phyloP scores from a whole-genome alignment of 768 basidiomycete species.

The Leccinum pellstonianum region DNA sequence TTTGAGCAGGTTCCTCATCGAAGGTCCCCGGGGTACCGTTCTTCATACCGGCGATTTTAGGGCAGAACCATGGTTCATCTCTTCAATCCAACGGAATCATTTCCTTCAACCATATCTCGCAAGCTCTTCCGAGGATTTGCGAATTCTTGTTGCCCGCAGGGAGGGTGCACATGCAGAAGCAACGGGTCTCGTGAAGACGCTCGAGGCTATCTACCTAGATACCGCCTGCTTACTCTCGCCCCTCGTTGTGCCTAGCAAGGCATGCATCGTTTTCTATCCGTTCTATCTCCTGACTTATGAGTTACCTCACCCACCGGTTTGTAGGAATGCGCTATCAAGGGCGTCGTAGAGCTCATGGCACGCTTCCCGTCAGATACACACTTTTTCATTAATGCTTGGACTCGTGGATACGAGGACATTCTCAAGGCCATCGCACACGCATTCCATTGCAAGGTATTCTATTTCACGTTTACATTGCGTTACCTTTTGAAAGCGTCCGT shows the following conservation, averaged over 20 bases:
- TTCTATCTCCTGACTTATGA: neutral
- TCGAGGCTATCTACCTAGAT: conserved; percentile 83
- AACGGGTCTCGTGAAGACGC: conserved; percentile 39
- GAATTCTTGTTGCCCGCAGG: conserved; percentile 26
- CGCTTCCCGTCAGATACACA: conserved; percentile 61
- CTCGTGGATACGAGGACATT: conserved; percentile 94
- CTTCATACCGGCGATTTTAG: conserved; percentile 94
- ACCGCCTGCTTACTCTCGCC: conserved; percentile 65
- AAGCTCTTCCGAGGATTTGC: conserved; percentile 22
- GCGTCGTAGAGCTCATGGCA: conserved; percentile 66
- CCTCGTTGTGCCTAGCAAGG: conserved; percentile 60
- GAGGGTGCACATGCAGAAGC: conserved; percentile 24
- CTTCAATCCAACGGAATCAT: conserved; percentile 65
- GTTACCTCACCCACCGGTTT: neutral
- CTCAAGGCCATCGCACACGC: conserved; percentile 68
- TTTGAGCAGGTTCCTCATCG: conserved; percentile 75
- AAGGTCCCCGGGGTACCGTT: conserved; percentile 64
- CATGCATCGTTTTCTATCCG: conserved; percentile 12
- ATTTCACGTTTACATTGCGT: neutral
- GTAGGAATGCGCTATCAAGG: conserved; percentile 64
- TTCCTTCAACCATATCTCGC: conserved; percentile 71
- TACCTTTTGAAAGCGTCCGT: neutral
- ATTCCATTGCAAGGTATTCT: conserved; percentile 59
- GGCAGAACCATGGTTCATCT: conserved; percentile 79
- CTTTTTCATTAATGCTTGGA: conserved; percentile 94